Conservation (phyloP, 306 rosid species). For the Vicia sativa region DNA sequence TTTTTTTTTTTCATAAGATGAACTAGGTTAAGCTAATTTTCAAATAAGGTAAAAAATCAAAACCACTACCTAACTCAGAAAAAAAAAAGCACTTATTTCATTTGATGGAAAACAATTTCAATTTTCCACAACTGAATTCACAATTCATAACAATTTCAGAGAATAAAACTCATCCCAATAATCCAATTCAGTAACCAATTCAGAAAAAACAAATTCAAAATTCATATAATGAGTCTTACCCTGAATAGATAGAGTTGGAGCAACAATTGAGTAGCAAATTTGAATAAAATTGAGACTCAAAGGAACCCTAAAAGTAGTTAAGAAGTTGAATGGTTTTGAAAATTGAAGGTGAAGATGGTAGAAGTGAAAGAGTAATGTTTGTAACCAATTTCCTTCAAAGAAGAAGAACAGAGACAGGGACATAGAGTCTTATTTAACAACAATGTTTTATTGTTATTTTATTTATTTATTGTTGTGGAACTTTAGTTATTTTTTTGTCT, state of each 20-base stretch:
- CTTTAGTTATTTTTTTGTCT: background rate
- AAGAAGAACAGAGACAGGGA: slow-evolving; percentile 40
- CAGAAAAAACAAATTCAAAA: background rate
- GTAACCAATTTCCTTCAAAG: slow-evolving; percentile 40
- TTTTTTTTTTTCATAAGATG: background rate
- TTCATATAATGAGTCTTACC: slow-evolving; percentile 43
- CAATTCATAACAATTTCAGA: slow-evolving; percentile 13
- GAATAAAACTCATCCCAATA: background rate
- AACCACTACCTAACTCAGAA: slow-evolving; percentile 26
- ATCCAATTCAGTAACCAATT: slow-evolving; percentile 16
- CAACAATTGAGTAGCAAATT: slow-evolving; percentile 28
- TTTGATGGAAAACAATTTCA: slow-evolving; percentile 16
- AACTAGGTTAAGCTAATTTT: slow-evolving; percentile 36
- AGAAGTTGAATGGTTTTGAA: slow-evolving; percentile 22
- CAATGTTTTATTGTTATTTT: slow-evolving; percentile 14
- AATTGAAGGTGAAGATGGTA: slow-evolving; percentile 38
- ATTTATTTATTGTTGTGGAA: slow-evolving; percentile 11
- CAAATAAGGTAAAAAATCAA: slow-evolving; percentile 30
- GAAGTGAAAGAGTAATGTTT: slow-evolving; percentile 28
- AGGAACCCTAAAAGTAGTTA: slow-evolving; percentile 32
- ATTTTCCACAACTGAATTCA: slow-evolving; percentile 20
- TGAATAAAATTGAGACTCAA: slow-evolving; percentile 41
- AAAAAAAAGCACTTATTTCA: background rate
- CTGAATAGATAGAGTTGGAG: slow-evolving; percentile 34
- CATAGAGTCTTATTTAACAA: slow-evolving; percentile 33